A percentile compares a stretch with the other conserved stretches of the same genome.
phyloP scores from a whole-genome alignment of 176 grass and related monocot species.

The Hordeum marinum region DNA sequence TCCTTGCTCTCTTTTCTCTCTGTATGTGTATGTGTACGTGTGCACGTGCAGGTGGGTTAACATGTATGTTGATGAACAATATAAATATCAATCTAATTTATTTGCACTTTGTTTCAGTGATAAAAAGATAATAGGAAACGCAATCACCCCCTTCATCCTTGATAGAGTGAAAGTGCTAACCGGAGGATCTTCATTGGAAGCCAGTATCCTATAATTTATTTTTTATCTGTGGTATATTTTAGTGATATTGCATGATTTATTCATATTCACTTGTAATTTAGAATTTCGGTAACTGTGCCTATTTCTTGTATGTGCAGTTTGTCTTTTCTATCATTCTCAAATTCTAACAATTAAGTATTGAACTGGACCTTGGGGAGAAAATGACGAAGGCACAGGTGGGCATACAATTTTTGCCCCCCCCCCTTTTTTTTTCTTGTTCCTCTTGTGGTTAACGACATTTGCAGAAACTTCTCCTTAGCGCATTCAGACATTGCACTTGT shows the following conservation, averaged over 20 bases:
- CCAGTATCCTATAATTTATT: conserved; percentile 68
- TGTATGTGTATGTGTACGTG: background rate
- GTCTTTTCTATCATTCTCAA: background rate
- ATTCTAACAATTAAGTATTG: background rate
- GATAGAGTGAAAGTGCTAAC: conserved; percentile 84
- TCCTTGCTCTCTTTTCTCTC: background rate
- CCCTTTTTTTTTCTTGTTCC: background rate
- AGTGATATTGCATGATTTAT: background rate
- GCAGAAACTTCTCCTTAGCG: conserved; percentile 41
- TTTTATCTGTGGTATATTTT: background rate
- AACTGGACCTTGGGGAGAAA: background rate
- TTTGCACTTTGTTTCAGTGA: conserved; percentile 43
- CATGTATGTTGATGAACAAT: background rate
- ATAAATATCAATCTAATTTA: background rate
- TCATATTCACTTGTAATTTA: background rate
- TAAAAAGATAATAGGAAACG: conserved; percentile 66
- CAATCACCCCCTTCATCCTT: conserved; percentile 78
- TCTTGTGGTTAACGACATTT: background rate
- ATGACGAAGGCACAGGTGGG: background rate
- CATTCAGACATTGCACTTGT: conserved; percentile 82
- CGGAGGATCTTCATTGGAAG: conserved; percentile 65
- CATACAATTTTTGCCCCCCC: background rate
- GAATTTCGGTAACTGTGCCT: background rate
- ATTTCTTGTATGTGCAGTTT: background rate
- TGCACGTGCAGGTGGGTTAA: background rate